Conservation (phyloP, 1,284 basidiomycete genomes). For the Chondrostereum purpureum region DNA sequence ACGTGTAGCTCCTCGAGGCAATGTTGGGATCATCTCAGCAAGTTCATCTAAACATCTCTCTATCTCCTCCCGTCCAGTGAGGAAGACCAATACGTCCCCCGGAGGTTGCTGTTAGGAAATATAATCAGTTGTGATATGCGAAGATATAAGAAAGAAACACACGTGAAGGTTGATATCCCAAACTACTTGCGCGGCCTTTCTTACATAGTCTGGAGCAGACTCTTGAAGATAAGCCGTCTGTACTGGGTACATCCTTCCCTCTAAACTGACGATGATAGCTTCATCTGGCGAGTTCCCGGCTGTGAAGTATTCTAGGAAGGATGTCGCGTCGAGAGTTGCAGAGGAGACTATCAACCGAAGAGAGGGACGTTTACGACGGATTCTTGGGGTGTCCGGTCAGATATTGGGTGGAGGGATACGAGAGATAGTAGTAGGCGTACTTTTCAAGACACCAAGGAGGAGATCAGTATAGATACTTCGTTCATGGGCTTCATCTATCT, state of each 20-base stretch:
- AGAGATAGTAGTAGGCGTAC: slow-evolving; percentile 31
- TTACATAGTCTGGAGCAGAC: slow-evolving; percentile 76
- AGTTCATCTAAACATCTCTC: slow-evolving; percentile 81
- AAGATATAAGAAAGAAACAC: slow-evolving; percentile 12
- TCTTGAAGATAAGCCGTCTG: slow-evolving; percentile 74
- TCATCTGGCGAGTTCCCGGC: slow-evolving; percentile 41
- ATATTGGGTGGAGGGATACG: background rate
- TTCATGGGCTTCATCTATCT: slow-evolving; percentile 98
- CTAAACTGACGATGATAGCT: slow-evolving; percentile 79
- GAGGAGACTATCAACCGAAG: slow-evolving; percentile 90
- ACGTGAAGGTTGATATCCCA: slow-evolving; percentile 86
- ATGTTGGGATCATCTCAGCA: slow-evolving; percentile 74
- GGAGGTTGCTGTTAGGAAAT: slow-evolving; percentile 46
- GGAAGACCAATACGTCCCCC: slow-evolving; percentile 90
- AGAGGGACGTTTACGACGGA: slow-evolving; percentile 82
- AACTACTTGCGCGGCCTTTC: slow-evolving; percentile 77
- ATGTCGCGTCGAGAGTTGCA: slow-evolving; percentile 88
- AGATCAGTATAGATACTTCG: slow-evolving; percentile 92
- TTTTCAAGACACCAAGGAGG: slow-evolving; percentile 86
- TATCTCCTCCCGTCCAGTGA: slow-evolving; percentile 97
- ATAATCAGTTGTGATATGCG: slow-evolving; percentile 4
- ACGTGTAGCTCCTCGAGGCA: slow-evolving; percentile 56
- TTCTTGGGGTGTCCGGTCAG: slow-evolving; percentile 42
- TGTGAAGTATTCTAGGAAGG: slow-evolving; percentile 87
- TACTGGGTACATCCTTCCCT: slow-evolving; percentile 92